These are phyloP conservation scores for Shiraia bambusicola DNA, from an alignment of 2,329 filamentous ascomycete species.

Conservation along the genomic window DNA sequence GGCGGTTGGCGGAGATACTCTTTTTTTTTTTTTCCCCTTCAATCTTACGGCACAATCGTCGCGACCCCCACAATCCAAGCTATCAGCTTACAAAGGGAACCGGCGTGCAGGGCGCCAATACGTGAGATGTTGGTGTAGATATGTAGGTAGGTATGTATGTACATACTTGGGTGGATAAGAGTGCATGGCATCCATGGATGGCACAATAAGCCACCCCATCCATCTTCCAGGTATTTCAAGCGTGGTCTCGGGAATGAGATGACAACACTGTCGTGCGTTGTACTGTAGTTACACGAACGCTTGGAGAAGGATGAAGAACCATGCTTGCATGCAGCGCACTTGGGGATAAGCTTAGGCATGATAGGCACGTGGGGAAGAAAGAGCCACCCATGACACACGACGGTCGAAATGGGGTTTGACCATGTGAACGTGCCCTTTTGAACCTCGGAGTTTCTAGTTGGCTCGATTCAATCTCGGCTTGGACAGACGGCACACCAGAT, in stretches of 20 bases:
- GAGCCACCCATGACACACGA: conserved; percentile 19
- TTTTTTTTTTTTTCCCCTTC: too few relatives aligned
- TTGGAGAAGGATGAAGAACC: conserved; percentile 11
- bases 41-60: conserved; percentile 17
- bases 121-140: too few relatives aligned
- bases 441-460: conserved; percentile 19
- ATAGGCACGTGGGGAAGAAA: conserved; percentile 42
- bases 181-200: conserved; percentile 1
- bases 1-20: conserved; percentile 10
- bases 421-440: conserved; percentile 33
- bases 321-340: conserved; percentile 18
- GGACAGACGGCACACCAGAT: conserved; percentile 8
- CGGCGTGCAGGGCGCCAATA: not conserved
- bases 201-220: too few relatives aligned
- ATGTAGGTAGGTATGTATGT: too few relatives aligned
- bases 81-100: not conserved
- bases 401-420: conserved; percentile 30
- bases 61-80: not conserved
- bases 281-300: conserved; percentile 1
- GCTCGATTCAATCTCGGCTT: conserved; percentile 12
- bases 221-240: not conserved
- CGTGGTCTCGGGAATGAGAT: not conserved
- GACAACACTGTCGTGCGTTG: not conserved
- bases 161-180: too few relatives aligned
- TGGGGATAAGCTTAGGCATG: conserved; percentile 25